Evolutionary conservation across 2,329 filamentous ascomycete genomes (phyloP).

Genomic region (Fusarium sp.): DNA sequence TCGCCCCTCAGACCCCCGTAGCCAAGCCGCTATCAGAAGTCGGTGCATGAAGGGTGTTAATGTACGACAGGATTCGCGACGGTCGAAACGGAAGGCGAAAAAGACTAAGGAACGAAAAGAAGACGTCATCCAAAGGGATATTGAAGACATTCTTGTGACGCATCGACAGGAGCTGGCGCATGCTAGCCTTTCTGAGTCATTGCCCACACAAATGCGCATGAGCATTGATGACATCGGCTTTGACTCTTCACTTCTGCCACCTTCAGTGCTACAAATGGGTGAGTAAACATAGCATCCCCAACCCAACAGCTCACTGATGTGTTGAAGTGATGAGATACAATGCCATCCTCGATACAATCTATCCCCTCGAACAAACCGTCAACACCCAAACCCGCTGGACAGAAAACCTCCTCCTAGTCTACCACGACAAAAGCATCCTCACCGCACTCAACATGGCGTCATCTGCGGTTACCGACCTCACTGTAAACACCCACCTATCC

Average conservation of each 20-base stretch:
- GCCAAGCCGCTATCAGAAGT: conserved; percentile 1
- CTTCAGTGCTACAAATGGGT: background rate
- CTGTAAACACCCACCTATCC: background rate
- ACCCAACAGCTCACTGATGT: rapidly evolving
- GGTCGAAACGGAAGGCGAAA: background rate
- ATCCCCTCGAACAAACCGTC: background rate
- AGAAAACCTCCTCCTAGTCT: background rate
- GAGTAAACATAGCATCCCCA: rapidly evolving
- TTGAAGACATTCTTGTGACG: rapidly evolving
- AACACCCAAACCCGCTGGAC: background rate
- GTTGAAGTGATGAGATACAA: background rate
- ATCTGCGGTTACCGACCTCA: background rate
- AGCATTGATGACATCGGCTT: background rate
- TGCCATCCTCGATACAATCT: background rate
- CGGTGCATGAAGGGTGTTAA: conserved; percentile 16
- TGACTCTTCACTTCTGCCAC: background rate
- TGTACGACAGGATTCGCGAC: conserved; percentile 3
- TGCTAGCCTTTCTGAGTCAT: too few species aligned
- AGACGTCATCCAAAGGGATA: rapidly evolving
- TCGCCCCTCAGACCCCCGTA: background rate
- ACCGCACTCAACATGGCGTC: background rate
- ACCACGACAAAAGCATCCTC: background rate
- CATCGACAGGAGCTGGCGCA: background rate
- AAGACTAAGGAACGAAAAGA: background rate
- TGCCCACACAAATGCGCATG: background rate